These are phyloP conservation scores for Petunia secreta DNA, from an alignment of 257 asterid genomes.

Conservation along the genomic window DNA sequence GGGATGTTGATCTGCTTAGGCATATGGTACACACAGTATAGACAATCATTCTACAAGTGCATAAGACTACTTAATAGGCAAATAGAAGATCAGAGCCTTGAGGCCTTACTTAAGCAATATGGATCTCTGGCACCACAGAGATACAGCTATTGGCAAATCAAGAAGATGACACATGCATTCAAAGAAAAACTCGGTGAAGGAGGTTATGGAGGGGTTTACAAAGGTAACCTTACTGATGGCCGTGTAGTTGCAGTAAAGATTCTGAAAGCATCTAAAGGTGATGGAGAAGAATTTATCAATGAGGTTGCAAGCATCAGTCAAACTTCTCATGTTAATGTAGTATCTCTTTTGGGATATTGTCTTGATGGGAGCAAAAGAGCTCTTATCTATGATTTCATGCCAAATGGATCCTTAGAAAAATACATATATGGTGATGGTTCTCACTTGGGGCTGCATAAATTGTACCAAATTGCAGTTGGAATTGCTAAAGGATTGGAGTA, in stretches of 20 bases:
- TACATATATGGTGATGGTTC: neutral
- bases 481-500: slow-evolving; percentile 37
- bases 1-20: neutral
- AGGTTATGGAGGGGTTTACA: slow-evolving; percentile 35
- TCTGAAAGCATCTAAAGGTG: slow-evolving; percentile 29
- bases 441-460: slow-evolving; percentile 21
- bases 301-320: slow-evolving; percentile 37
- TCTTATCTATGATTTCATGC: slow-evolving; percentile 43
- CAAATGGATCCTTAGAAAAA: slow-evolving; percentile 43
- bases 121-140: slow-evolving; percentile 16
- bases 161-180: neutral
- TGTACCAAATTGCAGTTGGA: slow-evolving; percentile 32
- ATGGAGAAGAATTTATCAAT: slow-evolving; percentile 41
- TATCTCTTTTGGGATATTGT: slow-evolving; percentile 38
- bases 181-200: slow-evolving; percentile 34
- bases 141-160: slow-evolving; percentile 6
- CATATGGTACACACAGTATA: slow-evolving; percentile 1
- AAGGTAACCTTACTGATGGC: slow-evolving; percentile 25
- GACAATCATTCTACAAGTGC: neutral
- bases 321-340: slow-evolving; percentile 37
- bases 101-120: slow-evolving; percentile 15
- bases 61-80: neutral
- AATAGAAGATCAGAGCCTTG: slow-evolving; percentile 20
- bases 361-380: slow-evolving; percentile 36
- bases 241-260: slow-evolving; percentile 37